These are phyloP conservation scores for Xylaria sp. DNA, from an alignment of 2,329 filamentous ascomycete species.

Conservation along the genomic window DNA sequence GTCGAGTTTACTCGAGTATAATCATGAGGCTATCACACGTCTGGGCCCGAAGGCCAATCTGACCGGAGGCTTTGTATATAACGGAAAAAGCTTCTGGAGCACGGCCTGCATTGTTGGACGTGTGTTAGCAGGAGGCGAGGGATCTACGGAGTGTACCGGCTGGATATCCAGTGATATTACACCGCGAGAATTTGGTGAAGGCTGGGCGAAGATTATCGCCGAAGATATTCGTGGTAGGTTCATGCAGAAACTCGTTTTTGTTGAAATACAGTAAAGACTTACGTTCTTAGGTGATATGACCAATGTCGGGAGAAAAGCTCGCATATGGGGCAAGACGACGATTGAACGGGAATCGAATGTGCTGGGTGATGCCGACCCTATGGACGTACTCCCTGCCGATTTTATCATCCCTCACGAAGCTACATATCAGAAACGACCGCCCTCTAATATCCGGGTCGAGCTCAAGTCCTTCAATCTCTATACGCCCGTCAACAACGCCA, in stretches of 20 bases:
- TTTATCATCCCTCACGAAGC: conserved; percentile 58
- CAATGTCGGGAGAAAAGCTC: conserved; percentile 49
- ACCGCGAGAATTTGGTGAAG: conserved; percentile 47
- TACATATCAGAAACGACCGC: conserved; percentile 44
- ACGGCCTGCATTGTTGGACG: conserved; percentile 60
- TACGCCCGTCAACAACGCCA: conserved; percentile 39
- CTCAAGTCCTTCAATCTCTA: conserved; percentile 48
- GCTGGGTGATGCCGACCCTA: conserved; percentile 51
- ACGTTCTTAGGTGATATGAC: conserved; percentile 42
- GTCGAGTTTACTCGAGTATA: conserved; percentile 60
- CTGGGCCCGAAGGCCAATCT: conserved; percentile 58
- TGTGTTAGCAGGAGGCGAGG: conserved; percentile 57
- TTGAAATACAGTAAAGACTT: conserved; percentile 19
- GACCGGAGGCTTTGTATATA: conserved; percentile 60
- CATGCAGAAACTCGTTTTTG: neutral
- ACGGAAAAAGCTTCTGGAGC: conserved; percentile 63
- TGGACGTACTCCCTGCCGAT: conserved; percentile 53
- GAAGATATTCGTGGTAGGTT: conserved; percentile 46
- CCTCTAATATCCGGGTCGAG: conserved; percentile 42
- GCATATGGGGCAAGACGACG: conserved; percentile 55
- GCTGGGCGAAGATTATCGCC: conserved; percentile 55
- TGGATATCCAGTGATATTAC: conserved; percentile 60
- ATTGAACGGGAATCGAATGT: conserved; percentile 58
- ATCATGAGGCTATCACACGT: conserved; percentile 52
- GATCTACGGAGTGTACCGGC: conserved; percentile 61